phyloP scores from a whole-genome alignment of 2,329 filamentous ascomycete genomes.

The Fusarium cicatricum region DNA sequence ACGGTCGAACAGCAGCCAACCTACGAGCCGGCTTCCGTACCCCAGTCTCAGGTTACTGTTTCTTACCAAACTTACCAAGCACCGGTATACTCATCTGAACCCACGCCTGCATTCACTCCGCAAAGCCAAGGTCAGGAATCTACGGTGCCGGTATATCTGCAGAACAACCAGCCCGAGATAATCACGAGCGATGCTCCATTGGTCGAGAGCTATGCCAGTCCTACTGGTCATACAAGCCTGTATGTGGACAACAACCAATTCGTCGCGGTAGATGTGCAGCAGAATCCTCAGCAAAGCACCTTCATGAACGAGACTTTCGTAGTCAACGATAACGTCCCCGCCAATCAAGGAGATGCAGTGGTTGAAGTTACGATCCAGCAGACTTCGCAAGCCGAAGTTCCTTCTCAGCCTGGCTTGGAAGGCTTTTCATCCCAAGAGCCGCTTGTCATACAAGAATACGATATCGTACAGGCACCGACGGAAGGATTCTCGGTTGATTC shows the following conservation, averaged over 20 bases:
- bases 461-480: neutral
- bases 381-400: neutral
- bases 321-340: neutral
- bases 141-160: neutral
- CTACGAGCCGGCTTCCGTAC: conserved; percentile 1
- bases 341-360: neutral
- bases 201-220: neutral
- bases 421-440: neutral
- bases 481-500: neutral
- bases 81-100: neutral
- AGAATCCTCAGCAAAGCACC: neutral
- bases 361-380: conserved; percentile 1
- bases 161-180: conserved; percentile 28
- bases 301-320: neutral
- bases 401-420: neutral
- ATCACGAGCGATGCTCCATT: conserved; percentile 22
- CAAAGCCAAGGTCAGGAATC: neutral
- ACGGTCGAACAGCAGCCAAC: conserved; percentile 4
- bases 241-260: neutral
- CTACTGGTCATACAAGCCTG: neutral
- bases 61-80: conserved; percentile 8
- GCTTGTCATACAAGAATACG: conserved; percentile 1
- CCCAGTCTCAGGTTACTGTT: conserved; percentile 14
- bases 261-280: neutral
- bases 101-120: neutral